A percentile compares a stretch with the other conserved stretches of the same genome.
phyloP scores from a whole-genome alignment of 2,329 filamentous ascomycete genomes.

The Fusarium nanum region DNA sequence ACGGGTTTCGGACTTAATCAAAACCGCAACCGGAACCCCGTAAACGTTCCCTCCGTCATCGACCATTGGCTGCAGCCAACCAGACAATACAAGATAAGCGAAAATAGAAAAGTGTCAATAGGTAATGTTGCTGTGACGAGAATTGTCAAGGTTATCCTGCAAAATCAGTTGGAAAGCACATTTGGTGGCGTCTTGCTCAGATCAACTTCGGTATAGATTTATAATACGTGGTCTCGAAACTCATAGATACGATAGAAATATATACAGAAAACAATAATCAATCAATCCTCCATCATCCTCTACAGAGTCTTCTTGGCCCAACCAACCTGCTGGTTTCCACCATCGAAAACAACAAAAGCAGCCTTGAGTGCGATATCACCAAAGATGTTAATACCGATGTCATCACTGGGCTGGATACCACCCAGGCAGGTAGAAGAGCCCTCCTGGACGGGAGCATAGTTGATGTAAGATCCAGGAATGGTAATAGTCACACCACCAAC shows the following conservation, averaged over 20 bases:
- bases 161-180: neutral
- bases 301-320: slow-evolving; percentile 36
- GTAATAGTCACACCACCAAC: slow-evolving; percentile 69
- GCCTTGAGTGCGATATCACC: slow-evolving; percentile 72
- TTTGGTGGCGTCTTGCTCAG: neutral
- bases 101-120: fast-evolving
- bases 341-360: slow-evolving; percentile 69
- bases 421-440: slow-evolving; percentile 71
- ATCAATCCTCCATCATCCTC: neutral
- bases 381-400: slow-evolving; percentile 65
- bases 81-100: fast-evolving
- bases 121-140: no score
- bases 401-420: slow-evolving; percentile 69
- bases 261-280: neutral
- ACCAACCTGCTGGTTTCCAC: slow-evolving; percentile 38
- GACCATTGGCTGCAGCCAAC: neutral
- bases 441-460: slow-evolving; percentile 59
- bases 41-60: neutral
- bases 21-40: neutral
- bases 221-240: neutral
- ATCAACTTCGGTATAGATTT: neutral
- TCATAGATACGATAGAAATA: neutral
- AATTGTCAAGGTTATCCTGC: neutral
- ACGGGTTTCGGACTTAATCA: neutral
- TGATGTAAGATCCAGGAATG: slow-evolving; percentile 66